A percentile compares a stretch with the other conserved stretches of the same genome.
Evolutionary conservation across 164 flowering plant genomes (phyloP).

Genomic region (Macadamia integrifolia): DNA sequence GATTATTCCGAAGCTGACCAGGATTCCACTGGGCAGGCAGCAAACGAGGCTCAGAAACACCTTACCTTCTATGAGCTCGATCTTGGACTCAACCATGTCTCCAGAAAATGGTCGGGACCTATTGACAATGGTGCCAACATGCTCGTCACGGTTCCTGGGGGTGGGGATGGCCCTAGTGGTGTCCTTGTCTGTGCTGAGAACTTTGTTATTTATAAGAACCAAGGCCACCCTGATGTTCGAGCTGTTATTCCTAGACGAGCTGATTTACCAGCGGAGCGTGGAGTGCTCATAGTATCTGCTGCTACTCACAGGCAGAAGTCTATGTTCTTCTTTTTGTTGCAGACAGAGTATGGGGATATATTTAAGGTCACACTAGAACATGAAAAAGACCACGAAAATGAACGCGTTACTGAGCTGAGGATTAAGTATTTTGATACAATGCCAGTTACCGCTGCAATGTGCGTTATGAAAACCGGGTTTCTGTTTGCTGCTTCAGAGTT

Average conservation of each 20-base stretch:
- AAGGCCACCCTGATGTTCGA: slow-evolving; percentile 88
- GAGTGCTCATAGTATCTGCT: slow-evolving; percentile 87
- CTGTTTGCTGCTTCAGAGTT: slow-evolving; percentile 97
- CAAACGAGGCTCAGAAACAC: slow-evolving; percentile 90
- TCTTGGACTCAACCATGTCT: slow-evolving; percentile 92
- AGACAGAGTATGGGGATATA: slow-evolving; percentile 95
- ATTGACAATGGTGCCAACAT: slow-evolving; percentile 96
- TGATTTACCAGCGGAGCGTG: slow-evolving; percentile 92
- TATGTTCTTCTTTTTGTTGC: slow-evolving; percentile 90
- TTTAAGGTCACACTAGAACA: slow-evolving; percentile 87
- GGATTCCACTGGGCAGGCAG: slow-evolving; percentile 89
- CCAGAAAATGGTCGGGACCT: slow-evolving; percentile 92
- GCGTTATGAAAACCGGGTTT: slow-evolving; percentile 80
- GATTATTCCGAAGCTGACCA: slow-evolving; percentile 97
- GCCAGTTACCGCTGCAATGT: slow-evolving; percentile 79
- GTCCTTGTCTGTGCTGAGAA: slow-evolving; percentile 97
- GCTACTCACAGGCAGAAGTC: slow-evolving; percentile 83
- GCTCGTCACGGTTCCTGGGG: slow-evolving; percentile 97
- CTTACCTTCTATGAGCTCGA: slow-evolving; percentile 94
- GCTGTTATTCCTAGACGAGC: slow-evolving; percentile 92
- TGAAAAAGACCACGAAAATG: slow-evolving; percentile 66
- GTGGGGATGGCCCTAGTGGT: slow-evolving; percentile 97
- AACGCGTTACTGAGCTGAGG: slow-evolving; percentile 73
- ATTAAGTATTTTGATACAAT: slow-evolving; percentile 96
- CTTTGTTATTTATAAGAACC: slow-evolving; percentile 95